Evolutionary conservation across 2,329 filamentous ascomycete species (phyloP), one percentile per base, ranked within the genome.

Genomic region (Aspergillus sp.): DNA sequence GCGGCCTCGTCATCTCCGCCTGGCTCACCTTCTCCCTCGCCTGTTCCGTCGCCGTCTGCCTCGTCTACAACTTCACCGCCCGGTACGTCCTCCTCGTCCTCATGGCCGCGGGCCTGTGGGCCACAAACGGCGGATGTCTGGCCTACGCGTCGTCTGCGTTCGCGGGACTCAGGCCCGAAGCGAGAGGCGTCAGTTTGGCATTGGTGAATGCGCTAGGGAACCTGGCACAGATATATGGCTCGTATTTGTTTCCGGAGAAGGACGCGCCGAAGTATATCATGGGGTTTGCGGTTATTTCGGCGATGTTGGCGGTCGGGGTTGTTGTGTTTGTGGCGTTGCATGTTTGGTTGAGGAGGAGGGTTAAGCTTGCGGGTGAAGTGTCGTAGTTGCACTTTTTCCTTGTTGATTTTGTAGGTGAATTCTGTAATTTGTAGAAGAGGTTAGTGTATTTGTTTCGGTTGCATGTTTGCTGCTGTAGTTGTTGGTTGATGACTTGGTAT

Each of bases 21-120:
- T 84, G 81, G 81, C 77, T 86, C 62, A 64, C 68, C 1, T 64
- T 80, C n/a, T 70, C 76, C 1, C 59, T 78, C 62, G 20, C 75
- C 2, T 77, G 74, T 59, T 66, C 77, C 26, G 71, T 81, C 32
- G 68, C 77, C 32, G 77, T 75, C 32, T 36, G 79, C 59, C 66
- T 59, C 6, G 75, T 85, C 3, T 84, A 84, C 69, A 71, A 82
- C 67, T 82, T 80, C 69, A 81, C 74, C 0, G 83, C 81, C 0
- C 77, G 84, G 5, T 86, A 86, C 62, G 81, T 76, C 0, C 73
- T 86, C 1, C 76, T 86, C 0, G 81, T 85, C 2, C 73, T 86
- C 57, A 84, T 85, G 81, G 82, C 82, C 0, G 78, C 81, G 1
- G 84, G 82, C 0, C 73, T 85, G 0, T 85, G 82, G 83, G 74